Evolutionary conservation across 176 grass and related monocot genomes (phyloP).

Genomic region (Oryza australiensis): DNA sequence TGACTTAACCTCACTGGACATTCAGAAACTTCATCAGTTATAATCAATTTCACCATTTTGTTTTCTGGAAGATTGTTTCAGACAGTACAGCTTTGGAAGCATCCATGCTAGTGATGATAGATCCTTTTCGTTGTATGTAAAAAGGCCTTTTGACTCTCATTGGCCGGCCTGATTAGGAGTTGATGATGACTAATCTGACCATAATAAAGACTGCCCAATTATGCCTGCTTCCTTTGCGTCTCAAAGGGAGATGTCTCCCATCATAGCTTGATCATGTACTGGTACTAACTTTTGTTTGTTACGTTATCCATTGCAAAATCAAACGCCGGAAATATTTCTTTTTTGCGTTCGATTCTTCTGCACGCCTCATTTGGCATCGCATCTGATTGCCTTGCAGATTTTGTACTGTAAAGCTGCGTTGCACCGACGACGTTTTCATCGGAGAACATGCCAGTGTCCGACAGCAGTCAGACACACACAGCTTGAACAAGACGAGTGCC

Average conservation of each 20-base stretch:
- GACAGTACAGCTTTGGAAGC: constrained; percentile 9
- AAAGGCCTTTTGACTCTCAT: constrained; percentile 7
- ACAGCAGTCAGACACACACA: background rate
- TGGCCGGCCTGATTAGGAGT: background rate
- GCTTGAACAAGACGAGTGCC: constrained; percentile 27
- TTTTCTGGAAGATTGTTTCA: background rate
- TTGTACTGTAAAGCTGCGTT: background rate
- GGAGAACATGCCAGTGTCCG: background rate
- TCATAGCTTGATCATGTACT: constrained; percentile 13
- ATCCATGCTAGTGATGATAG: background rate
- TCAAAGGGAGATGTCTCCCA: constrained; percentile 25
- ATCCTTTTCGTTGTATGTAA: constrained; percentile 19
- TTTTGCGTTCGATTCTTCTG: constrained; percentile 7
- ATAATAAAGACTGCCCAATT: background rate
- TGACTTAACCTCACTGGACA: background rate
- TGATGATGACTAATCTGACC: constrained; percentile 21
- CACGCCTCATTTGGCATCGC: constrained; percentile 9
- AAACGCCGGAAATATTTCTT: background rate
- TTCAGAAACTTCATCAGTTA: background rate
- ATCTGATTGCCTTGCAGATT: background rate
- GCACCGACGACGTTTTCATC: background rate
- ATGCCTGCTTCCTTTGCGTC: constrained; percentile 19
- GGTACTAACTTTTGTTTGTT: background rate
- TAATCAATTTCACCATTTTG: background rate
- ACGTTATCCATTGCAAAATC: constrained; percentile 7